A percentile compares a stretch with the other conserved stretches of the same genome.
Conservation (phyloP, 441 rosid species). For the Theobroma grandiflorum region DNA sequence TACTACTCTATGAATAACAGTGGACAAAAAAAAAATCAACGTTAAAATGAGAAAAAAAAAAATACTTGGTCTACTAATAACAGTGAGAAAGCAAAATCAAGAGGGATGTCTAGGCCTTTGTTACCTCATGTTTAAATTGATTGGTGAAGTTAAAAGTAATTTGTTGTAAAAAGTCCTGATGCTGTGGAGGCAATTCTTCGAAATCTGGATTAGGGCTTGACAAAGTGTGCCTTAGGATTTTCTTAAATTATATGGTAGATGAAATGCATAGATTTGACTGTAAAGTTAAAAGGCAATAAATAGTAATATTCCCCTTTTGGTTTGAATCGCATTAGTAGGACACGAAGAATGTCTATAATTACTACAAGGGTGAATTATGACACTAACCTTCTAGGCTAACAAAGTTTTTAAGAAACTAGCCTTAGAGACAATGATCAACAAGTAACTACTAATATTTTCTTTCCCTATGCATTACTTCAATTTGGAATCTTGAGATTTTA, state of each 20-base stretch:
- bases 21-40: not conserved
- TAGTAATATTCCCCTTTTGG: not conserved
- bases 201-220: slow-evolving; percentile 10
- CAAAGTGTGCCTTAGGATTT: not conserved
- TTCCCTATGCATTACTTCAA: not conserved
- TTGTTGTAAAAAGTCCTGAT: not conserved
- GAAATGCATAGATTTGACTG: not conserved
- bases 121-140: not conserved
- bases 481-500: not conserved
- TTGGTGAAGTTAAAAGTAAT: not conserved
- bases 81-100: too few species aligned
- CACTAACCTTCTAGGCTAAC: not conserved
- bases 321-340: not conserved
- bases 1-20: not conserved
- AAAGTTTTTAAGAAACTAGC: not conserved
- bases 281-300: not conserved
- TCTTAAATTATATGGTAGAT: not conserved
- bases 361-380: not conserved
- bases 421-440: not conserved
- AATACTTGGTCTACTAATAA: not conserved
- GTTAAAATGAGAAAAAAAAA: not conserved
- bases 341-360: not conserved
- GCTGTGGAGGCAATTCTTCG: not conserved
- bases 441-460: not conserved
- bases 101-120: not conserved